Evolutionary conservation across 495 filamentous ascomycete species (phyloP), one percentile per base, ranked within the genome.

Genomic region (Xylaria sp.): DNA sequence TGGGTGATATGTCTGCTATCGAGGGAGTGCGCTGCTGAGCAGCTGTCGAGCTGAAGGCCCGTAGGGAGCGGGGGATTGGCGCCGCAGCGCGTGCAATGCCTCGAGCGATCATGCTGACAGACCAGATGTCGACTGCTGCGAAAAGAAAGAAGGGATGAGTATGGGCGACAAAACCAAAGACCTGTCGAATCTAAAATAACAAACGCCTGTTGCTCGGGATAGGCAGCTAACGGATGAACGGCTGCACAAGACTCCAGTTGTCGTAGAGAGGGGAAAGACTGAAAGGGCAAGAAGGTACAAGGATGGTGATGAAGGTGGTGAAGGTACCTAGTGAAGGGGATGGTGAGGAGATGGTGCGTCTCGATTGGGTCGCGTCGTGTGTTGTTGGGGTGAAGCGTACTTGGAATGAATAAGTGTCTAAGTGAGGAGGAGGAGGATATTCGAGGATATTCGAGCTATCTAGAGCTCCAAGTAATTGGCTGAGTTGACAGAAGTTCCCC

Each of bases 1-100:
- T 81, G 9, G 84, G 82, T 62, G 90, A 85, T 80, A 99, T 89
- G 83, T 98, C 94, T 75, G 92, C 90, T 29, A 99, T 86, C 35
- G 91, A 89, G n/a, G 97, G 96, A 57, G 91, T 81, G 65, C 87
- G 86, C 72, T 86, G 79, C 9, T 67, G 63, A 68, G 83, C 68
- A 46, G 85, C 76, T 50, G 90, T 88, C 53, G 88, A 88, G 71
- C 85, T 85, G 78, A 95, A 89, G 40, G 89, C 81, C 58, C 92
- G 88, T 52, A 86, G 74, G 15, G 79, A 74, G 70, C 82, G 80
- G 70, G 89, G 79, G 68, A 84, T 80, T 77, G 82, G 78, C 72
- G 83, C 79, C 72, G 84, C 72, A 71, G 75, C 76, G 76, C 84
- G 84, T 69, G 86, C 71, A 61, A 82, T 35, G 72, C 74, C 71